Percentiles rank a stretch among this genome's conserved stretches.
phyloP scores from a whole-genome alignment of 2,329 filamentous ascomycete species.

The Exophiala aquamarina region DNA sequence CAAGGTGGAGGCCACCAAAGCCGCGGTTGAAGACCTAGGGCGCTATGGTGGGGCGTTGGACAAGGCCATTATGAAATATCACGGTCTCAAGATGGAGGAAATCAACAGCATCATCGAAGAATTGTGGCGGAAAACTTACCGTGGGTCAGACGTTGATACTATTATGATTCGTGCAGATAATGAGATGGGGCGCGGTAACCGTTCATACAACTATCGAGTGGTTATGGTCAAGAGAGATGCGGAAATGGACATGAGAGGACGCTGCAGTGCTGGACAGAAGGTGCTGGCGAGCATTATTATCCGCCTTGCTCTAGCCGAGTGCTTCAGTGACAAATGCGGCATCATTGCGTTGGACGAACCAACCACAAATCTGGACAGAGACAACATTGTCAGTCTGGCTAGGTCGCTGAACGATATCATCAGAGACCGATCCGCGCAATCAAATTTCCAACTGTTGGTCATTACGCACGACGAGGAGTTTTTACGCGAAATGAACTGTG shows the following conservation, averaged over 20 bases:
- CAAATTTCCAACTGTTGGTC: conserved; percentile 96
- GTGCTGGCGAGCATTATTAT: conserved; percentile 97
- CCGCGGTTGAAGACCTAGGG: conserved; percentile 84
- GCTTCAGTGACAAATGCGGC: conserved; percentile 93
- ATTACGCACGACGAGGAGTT: conserved; percentile 99
- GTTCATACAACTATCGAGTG: conserved; percentile 94
- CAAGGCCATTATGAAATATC: conserved; percentile 96
- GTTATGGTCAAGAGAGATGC: conserved; percentile 97
- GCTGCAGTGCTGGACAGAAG: conserved; percentile 94
- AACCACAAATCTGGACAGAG: conserved; percentile 91
- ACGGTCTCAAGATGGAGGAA: conserved; percentile 95
- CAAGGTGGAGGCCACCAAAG: conserved; percentile 86
- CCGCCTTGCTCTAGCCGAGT: conserved; percentile 90
- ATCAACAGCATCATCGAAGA: conserved; percentile 94
- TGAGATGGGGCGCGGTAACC: conserved; percentile 64
- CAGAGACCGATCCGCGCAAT: conserved; percentile 74
- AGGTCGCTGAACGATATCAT: conserved; percentile 86
- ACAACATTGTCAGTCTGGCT: conserved; percentile 90
- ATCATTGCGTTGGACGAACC: conserved; percentile 96
- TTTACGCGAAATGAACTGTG: conserved; percentile 86
- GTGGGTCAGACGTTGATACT: conserved; percentile 94
- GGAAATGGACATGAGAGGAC: conserved; percentile 99
- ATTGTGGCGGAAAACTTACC: conserved; percentile 95
- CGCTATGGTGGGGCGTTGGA: conserved; percentile 83
- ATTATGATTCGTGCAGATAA: conserved; percentile 93